A percentile compares a stretch with the other conserved stretches of the same genome.
phyloP scores from a whole-genome alignment of 768 basidiomycete species.

The Mycena alexandri region DNA sequence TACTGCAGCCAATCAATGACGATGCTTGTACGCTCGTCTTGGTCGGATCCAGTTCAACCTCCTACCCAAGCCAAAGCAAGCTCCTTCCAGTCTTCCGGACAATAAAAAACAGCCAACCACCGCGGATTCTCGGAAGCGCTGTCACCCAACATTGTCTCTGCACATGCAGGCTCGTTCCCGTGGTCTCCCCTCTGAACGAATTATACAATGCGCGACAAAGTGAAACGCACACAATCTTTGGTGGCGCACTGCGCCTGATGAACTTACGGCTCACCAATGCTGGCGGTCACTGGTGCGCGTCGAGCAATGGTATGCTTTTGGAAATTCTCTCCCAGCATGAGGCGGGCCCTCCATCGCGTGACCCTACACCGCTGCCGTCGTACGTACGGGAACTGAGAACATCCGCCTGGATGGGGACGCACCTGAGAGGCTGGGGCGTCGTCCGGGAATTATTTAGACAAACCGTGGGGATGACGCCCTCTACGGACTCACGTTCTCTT shows the following conservation, averaged over 20 bases:
- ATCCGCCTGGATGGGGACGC: slow-evolving; percentile 14
- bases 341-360: slow-evolving; percentile 5
- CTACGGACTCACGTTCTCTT: no score
- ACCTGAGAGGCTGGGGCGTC: background rate
- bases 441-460: slow-evolving; percentile 16
- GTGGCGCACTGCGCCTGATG: slow-evolving; percentile 17
- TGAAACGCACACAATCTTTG: slow-evolving; percentile 22
- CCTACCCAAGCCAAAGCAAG: background rate
- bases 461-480: slow-evolving; percentile 5
- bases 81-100: no score
- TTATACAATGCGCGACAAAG: background rate
- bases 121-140: slow-evolving; percentile 1
- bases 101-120: slow-evolving; percentile 16
- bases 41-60: slow-evolving; percentile 12
- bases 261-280: background rate
- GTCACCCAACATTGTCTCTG: background rate
- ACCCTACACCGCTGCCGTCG: no score
- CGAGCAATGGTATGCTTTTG: background rate
- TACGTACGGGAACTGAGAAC: slow-evolving; percentile 13
- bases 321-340: slow-evolving; percentile 3
- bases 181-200: background rate
- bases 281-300: no score
- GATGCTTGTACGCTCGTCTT: background rate
- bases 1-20: slow-evolving; percentile 23
- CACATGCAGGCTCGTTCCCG: slow-evolving; percentile 6